phyloP scores from a whole-genome alignment of 768 basidiomycete species.

The Tricholoma saponaceum region DNA sequence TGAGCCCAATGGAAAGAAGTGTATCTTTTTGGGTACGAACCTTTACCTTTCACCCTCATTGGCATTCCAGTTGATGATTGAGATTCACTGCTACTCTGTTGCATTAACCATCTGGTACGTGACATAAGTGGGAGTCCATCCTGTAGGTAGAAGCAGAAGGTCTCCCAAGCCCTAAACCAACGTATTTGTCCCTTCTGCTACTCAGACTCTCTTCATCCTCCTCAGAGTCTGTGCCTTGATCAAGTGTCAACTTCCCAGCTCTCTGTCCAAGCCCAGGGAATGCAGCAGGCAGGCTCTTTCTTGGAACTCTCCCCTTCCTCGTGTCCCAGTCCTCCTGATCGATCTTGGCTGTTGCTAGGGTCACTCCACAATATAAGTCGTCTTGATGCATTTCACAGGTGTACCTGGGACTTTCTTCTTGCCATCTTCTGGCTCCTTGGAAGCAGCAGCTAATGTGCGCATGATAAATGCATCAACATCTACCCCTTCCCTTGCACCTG shows the following conservation, averaged over 20 bases:
- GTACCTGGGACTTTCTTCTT: conserved; percentile 72
- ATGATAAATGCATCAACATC: conserved; percentile 72
- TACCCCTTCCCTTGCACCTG: conserved; percentile 20
- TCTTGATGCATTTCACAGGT: conserved; percentile 74
- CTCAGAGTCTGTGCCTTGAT: conserved; percentile 55
- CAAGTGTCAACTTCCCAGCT: conserved; percentile 25
- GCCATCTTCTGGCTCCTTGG: conserved; percentile 41
- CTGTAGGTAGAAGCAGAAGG: conserved; percentile 31
- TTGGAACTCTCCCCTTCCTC: conserved; percentile 46
- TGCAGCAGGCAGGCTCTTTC: conserved; percentile 75
- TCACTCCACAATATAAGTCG: conserved; percentile 51
- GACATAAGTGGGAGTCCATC: conserved; percentile 30
- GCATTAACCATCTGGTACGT: conserved; percentile 59
- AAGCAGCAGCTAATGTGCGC: conserved; percentile 57
- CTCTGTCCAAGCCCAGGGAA: conserved; percentile 44
- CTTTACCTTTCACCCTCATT: conserved; percentile 50
- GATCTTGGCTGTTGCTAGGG: conserved; percentile 77
- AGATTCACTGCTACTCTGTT: conserved; percentile 74
- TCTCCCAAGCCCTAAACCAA: conserved; percentile 62
- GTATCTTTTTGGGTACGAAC: conserved; percentile 25
- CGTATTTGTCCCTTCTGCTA: conserved; percentile 49
- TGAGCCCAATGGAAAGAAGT: conserved; percentile 3
- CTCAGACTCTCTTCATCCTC: conserved; percentile 69
- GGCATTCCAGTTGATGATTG: conserved; percentile 44
- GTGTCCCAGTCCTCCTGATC: conserved; percentile 46